Base-by-base conservation (phyloP, 306 rosid genomes). In the Fagus sylvatica region DNA sequence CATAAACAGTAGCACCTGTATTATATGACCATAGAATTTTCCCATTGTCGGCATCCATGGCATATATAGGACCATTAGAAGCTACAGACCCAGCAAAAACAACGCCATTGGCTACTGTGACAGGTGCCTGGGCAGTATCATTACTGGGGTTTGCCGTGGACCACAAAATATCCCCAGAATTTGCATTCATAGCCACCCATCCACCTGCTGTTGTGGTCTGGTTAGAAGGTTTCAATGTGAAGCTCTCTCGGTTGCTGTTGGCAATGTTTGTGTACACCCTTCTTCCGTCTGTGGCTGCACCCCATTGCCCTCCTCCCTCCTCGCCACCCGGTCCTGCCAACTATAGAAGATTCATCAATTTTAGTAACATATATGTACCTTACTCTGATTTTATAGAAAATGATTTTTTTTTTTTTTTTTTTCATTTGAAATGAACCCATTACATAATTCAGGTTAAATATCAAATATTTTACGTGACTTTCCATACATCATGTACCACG, bases 231-330 rank as follows among this genome's bases (percentile, higher is more conserved):
- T 83, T 78, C 7, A 86, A 79, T 4, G 80, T 79, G 73, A 83
- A 86, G 53, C 15, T 76, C 32, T 59, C 9, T 19, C 59, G 16
- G 30, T 83, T 62, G 69, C 72, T 30, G 30, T 80, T 86, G 53
- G 66, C 83, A 3, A 86, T 83, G 81, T 83, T 80, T 43, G 87
- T 83, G 75, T 79, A 80, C 62, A 83, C 83, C 69, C 81, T 55
- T 69, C 16, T 65, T 2, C 85, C 85, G 40, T 86, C 85, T 11
- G 89, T 74, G 59, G 89, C 87, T 0, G 87, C 82, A 7, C 83
- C 87, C 85, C 85, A 80, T 7, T 61, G 39, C 39, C 87, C 89
- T 15, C 89, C 89, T 68, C 89, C 82, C 30, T 72, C 84, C 7
- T 55, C 57, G 37, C 84, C 68, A 3, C 82, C 89, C 1, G 86